Base-by-base conservation (phyloP, 2,329 filamentous ascomycete species). In the Xylaria sp. region DNA sequence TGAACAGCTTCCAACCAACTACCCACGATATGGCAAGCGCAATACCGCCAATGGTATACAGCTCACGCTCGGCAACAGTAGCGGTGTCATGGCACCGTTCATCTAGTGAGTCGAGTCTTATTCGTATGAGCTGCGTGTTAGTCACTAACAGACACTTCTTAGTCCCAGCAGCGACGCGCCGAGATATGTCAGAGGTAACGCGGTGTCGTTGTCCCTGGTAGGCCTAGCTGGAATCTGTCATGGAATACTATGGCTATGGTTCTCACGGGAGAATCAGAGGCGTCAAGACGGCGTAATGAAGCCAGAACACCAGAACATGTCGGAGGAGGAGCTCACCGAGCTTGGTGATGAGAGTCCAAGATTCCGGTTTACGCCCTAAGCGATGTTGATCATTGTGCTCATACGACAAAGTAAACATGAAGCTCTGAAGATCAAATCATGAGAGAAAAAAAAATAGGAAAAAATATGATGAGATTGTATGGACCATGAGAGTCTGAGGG, bases 41-140 rank as follows among this genome's bases (percentile, higher is more conserved):
- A 88, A 88, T 0, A 88, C 87, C 0, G 87, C 86, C 0, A 89
- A 83, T 1, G 89, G 87, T 0, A 70, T 91, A 70, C 88, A 91
- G 70, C 76, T 91, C 42, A 89, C 84, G 0, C 80, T 87, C 55
- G 88, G 88, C 2, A 92, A 92, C 64, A 78, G 80, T 13, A 82
- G 85, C 9, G 89, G 89, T 2, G 87, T 92, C 64, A 87, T 91
- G 85, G 82, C 86, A 2, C 83, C 87, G 0, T 91, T 90, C 66
- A 83, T 89, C 57, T 82, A 81, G 72, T 74, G 63, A 60, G 72
- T 68, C 5, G 16, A 52, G 9, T 16, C 7, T 44, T 34, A 13
- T n/a, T n/a, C 4, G 9, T 23, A 30, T n/a, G 13, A 7, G 16
- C 10, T 11, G 47, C 18, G 23, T n/a, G n/a, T 3, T 23, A 35